Base-by-base conservation (phyloP, 306 rosid species). In the Ziziphus jujuba region DNA sequence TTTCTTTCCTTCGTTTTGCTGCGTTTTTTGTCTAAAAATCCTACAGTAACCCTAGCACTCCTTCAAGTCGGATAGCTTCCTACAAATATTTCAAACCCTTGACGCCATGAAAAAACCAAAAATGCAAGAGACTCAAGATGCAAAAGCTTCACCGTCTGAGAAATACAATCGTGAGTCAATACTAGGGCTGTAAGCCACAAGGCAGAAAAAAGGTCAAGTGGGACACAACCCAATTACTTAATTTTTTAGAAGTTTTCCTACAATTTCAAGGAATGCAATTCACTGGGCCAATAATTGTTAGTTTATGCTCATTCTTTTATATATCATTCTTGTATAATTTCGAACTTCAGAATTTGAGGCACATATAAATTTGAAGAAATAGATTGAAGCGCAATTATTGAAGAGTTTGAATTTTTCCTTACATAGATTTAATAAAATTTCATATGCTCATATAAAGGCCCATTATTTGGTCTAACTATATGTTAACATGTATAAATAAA, bases 141-240 rank as follows among this genome's bases (percentile, higher is more conserved):
- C 61, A 51, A 86, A 81, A 68, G 76, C 88, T 56, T 81, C 79
- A 5, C 70, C 85, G 49, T 86, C 89, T 7, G 73, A 87, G 77
- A 86, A 84, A 56, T 86, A 84, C 81, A 88, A 92, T 80, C 96
- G 90, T 19, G 97, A 92, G 74, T 89, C 98, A 45, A 92, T 92
- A 73, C 96, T 93, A 1, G 98, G 98, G 54, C 96, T 92, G 74
- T 92, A 79, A 81, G 69, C 50, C 56, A 9, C 14, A 63, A 5
- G 22, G 3, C 20, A 24, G 71, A 28, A 28, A 28, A 28, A 40
- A 48, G 63, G 15, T 40, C 54, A 40, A 35, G 28, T 16, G 70
- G 53, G 53, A 19, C 22, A 38, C 72, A n/a, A 20, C 52, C 55
- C 28, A 20, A 47, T 28, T n/a, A 31, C 66, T 17, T 4, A 23